These are phyloP conservation scores for Hypoxylon fuscum DNA, from an alignment of 495 filamentous ascomycete genomes.

Conservation along the genomic window DNA sequence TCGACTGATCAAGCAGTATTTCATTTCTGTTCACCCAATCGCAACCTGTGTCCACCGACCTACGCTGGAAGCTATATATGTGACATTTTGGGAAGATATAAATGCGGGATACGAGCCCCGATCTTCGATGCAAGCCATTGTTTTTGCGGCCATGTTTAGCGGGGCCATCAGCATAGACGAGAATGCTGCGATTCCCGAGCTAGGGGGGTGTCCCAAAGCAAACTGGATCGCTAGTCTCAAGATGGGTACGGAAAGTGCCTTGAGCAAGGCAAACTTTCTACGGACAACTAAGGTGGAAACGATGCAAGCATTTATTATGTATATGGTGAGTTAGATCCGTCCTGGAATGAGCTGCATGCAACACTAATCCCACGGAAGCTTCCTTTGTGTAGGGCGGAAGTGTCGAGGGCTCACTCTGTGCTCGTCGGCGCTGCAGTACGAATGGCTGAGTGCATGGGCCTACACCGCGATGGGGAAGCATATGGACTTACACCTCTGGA, in stretches of 20 bases:
- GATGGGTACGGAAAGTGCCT: constrained; percentile 68
- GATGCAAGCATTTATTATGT: constrained; percentile 78
- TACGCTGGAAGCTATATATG: constrained; percentile 69
- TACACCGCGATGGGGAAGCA: constrained; percentile 73
- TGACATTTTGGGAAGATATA: constrained; percentile 69
- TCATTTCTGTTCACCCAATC: constrained; percentile 70
- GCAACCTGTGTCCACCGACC: constrained; percentile 70
- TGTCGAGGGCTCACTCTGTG: constrained; percentile 75
- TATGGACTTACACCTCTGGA: constrained; percentile 73
- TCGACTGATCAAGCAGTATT: constrained; percentile 70
- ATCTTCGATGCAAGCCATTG: constrained; percentile 69
- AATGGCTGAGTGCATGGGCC: constrained; percentile 78
- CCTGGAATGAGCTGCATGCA: background rate
- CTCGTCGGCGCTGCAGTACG: constrained; percentile 74
- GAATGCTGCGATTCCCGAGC: constrained; percentile 52
- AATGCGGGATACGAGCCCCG: constrained; percentile 63
- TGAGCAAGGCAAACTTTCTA: constrained; percentile 72
- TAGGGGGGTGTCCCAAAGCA: constrained; percentile 61
- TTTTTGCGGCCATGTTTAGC: constrained; percentile 73
- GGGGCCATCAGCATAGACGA: constrained; percentile 71
- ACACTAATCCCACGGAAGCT: constrained; percentile 56
- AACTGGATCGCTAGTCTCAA: constrained; percentile 67
- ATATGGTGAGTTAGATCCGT: constrained; percentile 63
- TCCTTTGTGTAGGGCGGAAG: constrained; percentile 71
- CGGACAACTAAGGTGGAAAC: constrained; percentile 75